These are phyloP conservation scores for Lentinus brumalis DNA, from an alignment of 768 basidiomycete genomes.

Conservation along the genomic window DNA sequence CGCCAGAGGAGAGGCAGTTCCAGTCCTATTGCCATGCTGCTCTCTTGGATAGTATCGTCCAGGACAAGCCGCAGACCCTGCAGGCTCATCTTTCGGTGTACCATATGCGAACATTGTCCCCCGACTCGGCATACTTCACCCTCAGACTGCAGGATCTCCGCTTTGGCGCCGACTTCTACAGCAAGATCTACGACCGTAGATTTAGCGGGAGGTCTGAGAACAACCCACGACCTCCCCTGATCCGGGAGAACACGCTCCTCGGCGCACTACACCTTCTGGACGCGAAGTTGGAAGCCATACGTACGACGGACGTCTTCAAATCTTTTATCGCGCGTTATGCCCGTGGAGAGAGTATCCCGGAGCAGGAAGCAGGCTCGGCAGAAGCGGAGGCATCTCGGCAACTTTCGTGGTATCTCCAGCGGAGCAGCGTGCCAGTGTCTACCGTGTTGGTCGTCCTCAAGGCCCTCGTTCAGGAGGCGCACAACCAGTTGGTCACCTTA, in stretches of 20 bases:
- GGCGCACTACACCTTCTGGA: slow-evolving; percentile 68
- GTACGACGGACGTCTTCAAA: slow-evolving; percentile 43
- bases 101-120: slow-evolving; percentile 63
- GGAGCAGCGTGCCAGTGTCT: slow-evolving; percentile 71
- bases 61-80: slow-evolving; percentile 83
- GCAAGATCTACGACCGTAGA: slow-evolving; percentile 69
- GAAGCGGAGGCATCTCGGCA: slow-evolving; percentile 35
- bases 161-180: slow-evolving; percentile 77
- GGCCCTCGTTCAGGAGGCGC: slow-evolving; percentile 63
- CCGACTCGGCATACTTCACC: slow-evolving; percentile 61
- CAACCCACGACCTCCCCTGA: slow-evolving; percentile 63
- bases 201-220: slow-evolving; percentile 75
- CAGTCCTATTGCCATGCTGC: slow-evolving; percentile 75
- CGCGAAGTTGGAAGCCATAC: slow-evolving; percentile 50
- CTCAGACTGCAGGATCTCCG: slow-evolving; percentile 72
- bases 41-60: slow-evolving; percentile 84
- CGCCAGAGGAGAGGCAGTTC: slow-evolving; percentile 60
- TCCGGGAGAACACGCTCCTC: slow-evolving; percentile 71
- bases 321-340: slow-evolving; percentile 55
- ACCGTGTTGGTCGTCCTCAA: slow-evolving; percentile 64
- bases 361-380: slow-evolving; percentile 14
- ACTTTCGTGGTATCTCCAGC: slow-evolving; percentile 71
- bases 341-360: slow-evolving; percentile 46
- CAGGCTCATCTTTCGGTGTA: slow-evolving; percentile 76
- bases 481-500: slow-evolving; percentile 51